phyloP scores from a whole-genome alignment of 148 eudicot species.

The Polygonum maritimum region DNA sequence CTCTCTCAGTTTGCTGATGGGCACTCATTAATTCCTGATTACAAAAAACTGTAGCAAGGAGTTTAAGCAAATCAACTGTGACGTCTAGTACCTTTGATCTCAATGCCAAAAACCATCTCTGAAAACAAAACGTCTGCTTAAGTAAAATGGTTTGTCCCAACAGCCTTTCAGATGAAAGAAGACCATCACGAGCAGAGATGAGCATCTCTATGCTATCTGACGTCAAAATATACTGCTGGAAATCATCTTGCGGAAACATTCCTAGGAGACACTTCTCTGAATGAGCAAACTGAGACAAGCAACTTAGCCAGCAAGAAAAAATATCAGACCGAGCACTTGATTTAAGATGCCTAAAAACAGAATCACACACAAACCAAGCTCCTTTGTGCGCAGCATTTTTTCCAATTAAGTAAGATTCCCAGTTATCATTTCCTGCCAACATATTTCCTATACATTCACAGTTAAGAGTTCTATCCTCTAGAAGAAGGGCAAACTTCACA shows the following conservation, averaged over 20 bases:
- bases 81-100: conserved; percentile 44
- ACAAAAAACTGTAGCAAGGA: conserved; percentile 22
- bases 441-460: conserved; percentile 40
- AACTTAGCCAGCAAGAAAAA: conserved; percentile 48
- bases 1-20: conserved; percentile 9
- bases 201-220: conserved; percentile 30
- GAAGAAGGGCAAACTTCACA: conserved; percentile 33
- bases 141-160: conserved; percentile 28
- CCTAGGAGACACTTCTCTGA: conserved; percentile 43
- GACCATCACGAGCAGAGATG: conserved; percentile 21
- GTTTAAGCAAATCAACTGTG: conserved; percentile 37
- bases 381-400: conserved; percentile 63
- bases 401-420: conserved; percentile 73
- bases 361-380: conserved; percentile 55
- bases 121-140: conserved; percentile 42
- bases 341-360: conserved; percentile 47
- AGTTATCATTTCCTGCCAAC: conserved; percentile 40
- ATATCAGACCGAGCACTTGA: conserved; percentile 36
- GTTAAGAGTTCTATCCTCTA: conserved; percentile 23
- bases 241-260: conserved; percentile 21
- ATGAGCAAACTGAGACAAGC: conserved; percentile 40
- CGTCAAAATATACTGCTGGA: conserved; percentile 1
- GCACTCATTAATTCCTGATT: conserved; percentile 10
- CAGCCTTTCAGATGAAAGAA: conserved; percentile 37
- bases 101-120: conserved; percentile 62